These are phyloP conservation scores for Bremia lactucae DNA, from an alignment of 352 stramenopile genomes.

Conservation along the genomic window DNA sequence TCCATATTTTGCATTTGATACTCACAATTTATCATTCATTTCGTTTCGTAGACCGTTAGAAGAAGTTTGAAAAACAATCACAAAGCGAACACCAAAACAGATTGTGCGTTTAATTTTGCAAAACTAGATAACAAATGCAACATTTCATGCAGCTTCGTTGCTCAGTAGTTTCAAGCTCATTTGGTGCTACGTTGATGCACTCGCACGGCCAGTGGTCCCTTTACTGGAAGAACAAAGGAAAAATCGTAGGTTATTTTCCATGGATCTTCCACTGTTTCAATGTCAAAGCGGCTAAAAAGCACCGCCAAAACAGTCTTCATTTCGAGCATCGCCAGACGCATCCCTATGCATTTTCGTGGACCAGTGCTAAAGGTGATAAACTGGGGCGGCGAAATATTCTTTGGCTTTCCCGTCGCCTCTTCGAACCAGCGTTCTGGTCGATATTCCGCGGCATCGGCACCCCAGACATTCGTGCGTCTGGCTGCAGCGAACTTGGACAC, in stretches of 20 bases:
- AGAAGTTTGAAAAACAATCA: too few species aligned
- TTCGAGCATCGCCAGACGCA: conserved; percentile 34
- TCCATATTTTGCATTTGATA: too few species aligned
- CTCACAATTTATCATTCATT: too few species aligned
- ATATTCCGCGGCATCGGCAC: conserved; percentile 26
- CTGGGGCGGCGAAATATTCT: conserved; percentile 19
- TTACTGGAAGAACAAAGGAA: conserved; percentile 25
- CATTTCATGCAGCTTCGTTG: too few species aligned
- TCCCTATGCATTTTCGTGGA: conserved; percentile 47
- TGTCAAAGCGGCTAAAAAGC: conserved; percentile 29
- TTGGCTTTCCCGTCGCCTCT: conserved; percentile 16
- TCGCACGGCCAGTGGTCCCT: conserved; percentile 20
- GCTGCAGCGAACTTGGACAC: conserved; percentile 42
- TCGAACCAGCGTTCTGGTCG: conserved; percentile 46
- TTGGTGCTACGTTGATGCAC: conserved; percentile 5
- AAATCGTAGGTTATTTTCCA: conserved; percentile 30
- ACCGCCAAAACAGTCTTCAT: conserved; percentile 33
- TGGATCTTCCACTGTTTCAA: conserved; percentile 21
- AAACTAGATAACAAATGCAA: too few species aligned
- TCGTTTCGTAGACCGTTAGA: too few species aligned
- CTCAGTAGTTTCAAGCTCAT: too few species aligned
- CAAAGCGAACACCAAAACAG: too few species aligned
- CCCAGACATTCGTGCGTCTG: conserved; percentile 34
- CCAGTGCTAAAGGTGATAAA: conserved; percentile 48
- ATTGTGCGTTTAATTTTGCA: too few species aligned